These are phyloP conservation scores for Yamadazyma atmosphaerica DNA, from an alignment of 1,139 yeast species.

Conservation along the genomic window DNA sequence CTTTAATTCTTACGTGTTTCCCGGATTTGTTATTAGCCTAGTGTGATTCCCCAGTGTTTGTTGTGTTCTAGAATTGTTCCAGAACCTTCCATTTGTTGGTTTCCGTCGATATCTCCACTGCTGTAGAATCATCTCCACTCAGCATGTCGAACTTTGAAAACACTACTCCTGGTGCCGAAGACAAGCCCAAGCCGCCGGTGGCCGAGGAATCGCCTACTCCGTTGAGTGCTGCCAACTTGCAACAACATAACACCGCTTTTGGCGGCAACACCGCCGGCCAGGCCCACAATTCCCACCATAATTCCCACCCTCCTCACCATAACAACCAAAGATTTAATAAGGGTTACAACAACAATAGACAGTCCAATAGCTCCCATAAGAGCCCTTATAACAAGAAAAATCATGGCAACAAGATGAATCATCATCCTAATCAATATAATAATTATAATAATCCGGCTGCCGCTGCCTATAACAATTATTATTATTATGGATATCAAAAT, in stretches of 20 bases:
- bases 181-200: not conserved
- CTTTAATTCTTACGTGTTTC: too few relatives aligned
- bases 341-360: conserved; percentile 7
- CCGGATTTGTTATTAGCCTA: too few relatives aligned
- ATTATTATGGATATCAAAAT: conserved; percentile 22
- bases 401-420: conserved; percentile 9
- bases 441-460: conserved; percentile 16
- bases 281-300: not conserved
- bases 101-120: too few relatives aligned
- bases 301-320: conserved; percentile 1
- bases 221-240: conserved; percentile 15
- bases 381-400: conserved; percentile 8
- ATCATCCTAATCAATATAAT: conserved; percentile 12
- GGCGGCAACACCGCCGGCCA: conserved; percentile 4
- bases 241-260: conserved; percentile 12
- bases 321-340: conserved; percentile 6
- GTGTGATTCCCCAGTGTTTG: too few relatives aligned
- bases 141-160: not conserved
- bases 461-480: conserved; percentile 16
- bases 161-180: not conserved
- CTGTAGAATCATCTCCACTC: too few relatives aligned
- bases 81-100: too few relatives aligned
- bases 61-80: too few relatives aligned
- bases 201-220: conserved; percentile 9
- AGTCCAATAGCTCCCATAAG: conserved; percentile 4